Evolutionary conservation across 129 eudicot genomes (phyloP), one percentile per base, ranked within the genome.

Genomic region (Calendula officinalis): DNA sequence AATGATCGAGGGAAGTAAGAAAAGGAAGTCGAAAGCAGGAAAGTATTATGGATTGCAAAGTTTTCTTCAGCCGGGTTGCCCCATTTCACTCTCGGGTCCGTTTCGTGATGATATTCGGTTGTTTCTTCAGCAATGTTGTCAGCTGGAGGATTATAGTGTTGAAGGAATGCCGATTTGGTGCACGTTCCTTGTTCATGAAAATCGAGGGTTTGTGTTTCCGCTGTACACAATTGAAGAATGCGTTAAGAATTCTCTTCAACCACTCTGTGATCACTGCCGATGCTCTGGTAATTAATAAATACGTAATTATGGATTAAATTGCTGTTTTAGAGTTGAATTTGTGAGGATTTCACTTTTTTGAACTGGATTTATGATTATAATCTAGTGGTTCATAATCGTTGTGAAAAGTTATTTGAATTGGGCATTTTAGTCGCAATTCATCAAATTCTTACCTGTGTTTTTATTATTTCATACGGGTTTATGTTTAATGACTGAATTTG

Each of bases 251-350:
- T 84, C 95, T n/a, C 66, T 77, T 36, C 75, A 52, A 5, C 96
- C 98, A 40, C 88, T 84, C 43, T 91, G 98, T 60, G 91, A 91
- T 70, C 85, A 85, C 66, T 91, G 98, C 76, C 78, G 95, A 2
- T 80, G 86, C 48, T 56, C 86, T 7, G 98, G 98, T 91, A 75
- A 65, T 34, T 11, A 0, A n/a, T 32, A 5, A 15, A 55, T 11
- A 30, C 6, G 27, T 27, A 62, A 51, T 64, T 27, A 9, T 39
- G 4, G n/a, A 12, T 56, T 13, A 4, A 3, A 22, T 64, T 51
- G 12, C 40, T 33, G 30, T 56, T 54, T 8, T 35, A 9, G 16
- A 60, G 6, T 56, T 75, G 66, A 43, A 7, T 43, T 43, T 43
- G 12, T 43, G 48, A 43, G 48, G 44, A 10, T 40, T 39, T 9